Evolutionary conservation across 2,329 filamentous ascomycete genomes (phyloP).

Genomic region (Diaporthe australafricana): DNA sequence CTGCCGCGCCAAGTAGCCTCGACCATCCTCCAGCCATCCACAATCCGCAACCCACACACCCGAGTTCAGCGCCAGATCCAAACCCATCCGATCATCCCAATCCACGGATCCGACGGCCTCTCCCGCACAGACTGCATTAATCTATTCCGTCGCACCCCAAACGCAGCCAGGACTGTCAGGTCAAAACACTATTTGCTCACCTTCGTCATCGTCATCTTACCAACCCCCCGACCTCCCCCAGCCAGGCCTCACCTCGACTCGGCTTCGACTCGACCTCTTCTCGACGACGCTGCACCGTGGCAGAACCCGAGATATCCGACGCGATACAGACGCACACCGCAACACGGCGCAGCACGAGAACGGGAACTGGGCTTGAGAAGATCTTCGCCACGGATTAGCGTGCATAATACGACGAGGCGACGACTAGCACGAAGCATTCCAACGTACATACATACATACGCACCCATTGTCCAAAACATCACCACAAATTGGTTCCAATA

Average conservation of each 20-base stretch:
- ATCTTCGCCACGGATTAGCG: neutral
- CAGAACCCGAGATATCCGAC: neutral
- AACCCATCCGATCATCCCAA: conserved; percentile 19
- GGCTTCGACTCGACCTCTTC: neutral
- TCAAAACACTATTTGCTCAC: conserved; percentile 11
- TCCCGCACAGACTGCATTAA: conserved; percentile 28
- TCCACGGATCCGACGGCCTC: conserved; percentile 29
- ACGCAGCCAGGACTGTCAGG: neutral
- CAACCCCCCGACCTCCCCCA: neutral
- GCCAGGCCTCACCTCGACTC: neutral
- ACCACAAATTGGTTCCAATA: neutral
- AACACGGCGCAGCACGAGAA: neutral
- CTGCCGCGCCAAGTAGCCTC: conserved; percentile 23
- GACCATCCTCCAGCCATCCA: conserved; percentile 19
- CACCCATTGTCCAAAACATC: neutral
- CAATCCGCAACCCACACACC: neutral
- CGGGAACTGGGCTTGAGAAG: neutral
- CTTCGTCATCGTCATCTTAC: conserved; percentile 17
- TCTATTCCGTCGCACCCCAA: neutral
- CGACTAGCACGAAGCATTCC: conserved; percentile 2
- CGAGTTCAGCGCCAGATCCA: conserved; percentile 1
- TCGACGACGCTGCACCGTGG: conserved; percentile 5
- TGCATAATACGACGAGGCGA: conserved; percentile 8
- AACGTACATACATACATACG: conserved; percentile 8
- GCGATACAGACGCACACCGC: conserved; percentile 1